A percentile compares a stretch with the other conserved stretches of the same genome.
These are phyloP conservation scores for Penicillium cinerascens DNA, from an alignment of 495 filamentous ascomycete genomes.

Conservation along the genomic window DNA sequence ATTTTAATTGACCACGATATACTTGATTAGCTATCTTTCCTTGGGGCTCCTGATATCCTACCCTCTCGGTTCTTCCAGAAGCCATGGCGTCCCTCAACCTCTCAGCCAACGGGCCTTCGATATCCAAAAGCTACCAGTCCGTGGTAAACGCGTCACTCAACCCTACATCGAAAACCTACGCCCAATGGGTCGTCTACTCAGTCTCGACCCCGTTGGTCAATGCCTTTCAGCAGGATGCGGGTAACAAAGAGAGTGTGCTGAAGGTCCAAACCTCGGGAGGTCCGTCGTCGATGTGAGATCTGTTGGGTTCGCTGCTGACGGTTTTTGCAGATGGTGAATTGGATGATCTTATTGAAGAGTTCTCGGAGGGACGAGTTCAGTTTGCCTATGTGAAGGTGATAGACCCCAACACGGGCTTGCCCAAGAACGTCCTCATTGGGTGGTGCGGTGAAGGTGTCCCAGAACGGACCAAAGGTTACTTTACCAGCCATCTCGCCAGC, in stretches of 20 bases:
- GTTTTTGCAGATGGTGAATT: conserved; percentile 79
- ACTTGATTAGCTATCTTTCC: not conserved
- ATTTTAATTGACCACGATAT: not conserved
- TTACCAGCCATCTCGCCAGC: conserved; percentile 85
- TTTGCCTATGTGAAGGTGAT: conserved; percentile 97
- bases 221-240: conserved; percentile 80
- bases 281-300: conserved; percentile 26
- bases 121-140: conserved; percentile 86
- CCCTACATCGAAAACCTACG: conserved; percentile 64
- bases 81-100: conserved; percentile 89
- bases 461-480: conserved; percentile 95
- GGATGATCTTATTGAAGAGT: conserved; percentile 91
- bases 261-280: conserved; percentile 92
- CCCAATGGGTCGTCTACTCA: conserved; percentile 86
- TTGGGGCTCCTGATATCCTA: not conserved
- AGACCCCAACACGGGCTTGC: conserved; percentile 85
- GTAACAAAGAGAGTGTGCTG: conserved; percentile 84
- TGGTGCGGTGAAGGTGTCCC: conserved; percentile 99
- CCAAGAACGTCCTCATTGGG: conserved; percentile 89
- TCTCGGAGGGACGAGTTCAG: conserved; percentile 93
- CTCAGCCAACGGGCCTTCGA: conserved; percentile 85
- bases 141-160: conserved; percentile 67
- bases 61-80: conserved; percentile 2
- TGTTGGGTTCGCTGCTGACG: not conserved
- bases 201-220: conserved; percentile 86